Evolutionary conservation across 2,329 filamentous ascomycete genomes (phyloP), one percentile per base, ranked within the genome.

Genomic region (Huntiella omanensis): DNA sequence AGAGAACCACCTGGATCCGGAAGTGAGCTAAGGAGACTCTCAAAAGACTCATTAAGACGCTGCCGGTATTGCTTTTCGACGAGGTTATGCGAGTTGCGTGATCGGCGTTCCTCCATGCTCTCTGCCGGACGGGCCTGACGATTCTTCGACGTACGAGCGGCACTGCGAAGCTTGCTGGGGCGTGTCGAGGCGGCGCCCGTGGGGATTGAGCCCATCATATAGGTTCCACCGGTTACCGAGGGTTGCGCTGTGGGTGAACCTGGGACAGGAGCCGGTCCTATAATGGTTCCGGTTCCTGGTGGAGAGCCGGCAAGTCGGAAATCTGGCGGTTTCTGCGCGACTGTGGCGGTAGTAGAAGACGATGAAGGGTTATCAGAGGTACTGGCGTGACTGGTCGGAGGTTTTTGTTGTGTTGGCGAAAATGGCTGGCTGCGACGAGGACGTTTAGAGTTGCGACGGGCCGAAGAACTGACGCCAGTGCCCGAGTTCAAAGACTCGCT

Each of bases 41-140:
- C 57, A 49, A 59, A 60, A 45, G 58, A 56, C 22, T 54, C 53
- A 44, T 59, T 60, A 15, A 60, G 53, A 3, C 58, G 52, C 49
- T 56, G 58, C 19, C 58, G 56, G 49, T 60, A 59, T 46, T 60
- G 55, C 50, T 59, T 60, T 49, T 60, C 58, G 15, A 60, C 56
- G 7, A 58, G 47, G 46, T 60, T 60, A 44, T 60, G 58, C 6
- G 57, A 58, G 43, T 56, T 55, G 15, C 57, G 54, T 12, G 53
- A 55, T 39, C 54, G 57, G 11, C 56, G 55, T 43, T 58, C 57
- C 28, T 57, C 53, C 11, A 50, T 32, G 12, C 54, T 55, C 39
- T 60, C 57, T 16, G 51, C 47, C 6, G 54, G 51, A 7, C 55
- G 54, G 37, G 50, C 46, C 12, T 49, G 52, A n/a, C 50, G 44